A percentile compares a stretch with the other conserved stretches of the same genome.
Conservation (phyloP, 164 flowering plant genomes). For the Kalanchoe fedtschenkoi region DNA sequence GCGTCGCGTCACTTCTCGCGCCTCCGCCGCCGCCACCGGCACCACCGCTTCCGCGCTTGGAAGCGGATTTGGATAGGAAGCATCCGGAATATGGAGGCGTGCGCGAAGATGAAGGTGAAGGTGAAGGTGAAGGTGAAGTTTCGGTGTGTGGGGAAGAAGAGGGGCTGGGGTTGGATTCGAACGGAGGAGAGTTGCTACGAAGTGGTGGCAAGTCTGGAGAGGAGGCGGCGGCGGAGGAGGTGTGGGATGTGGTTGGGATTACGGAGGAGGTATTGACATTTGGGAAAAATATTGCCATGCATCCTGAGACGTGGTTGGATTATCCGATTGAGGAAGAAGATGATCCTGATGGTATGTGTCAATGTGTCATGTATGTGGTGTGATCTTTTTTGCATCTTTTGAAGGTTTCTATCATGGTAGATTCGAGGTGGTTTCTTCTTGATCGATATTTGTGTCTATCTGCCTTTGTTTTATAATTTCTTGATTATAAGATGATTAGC, state of each 20-base stretch:
- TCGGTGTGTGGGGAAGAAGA: too few species aligned
- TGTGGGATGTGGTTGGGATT: constrained; percentile 43
- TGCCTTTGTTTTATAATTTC: background rate
- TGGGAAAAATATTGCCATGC: constrained; percentile 78
- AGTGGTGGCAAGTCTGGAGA: too few species aligned
- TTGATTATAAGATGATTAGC: background rate
- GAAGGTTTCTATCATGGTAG: too few species aligned
- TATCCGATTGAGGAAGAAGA: constrained; percentile 89
- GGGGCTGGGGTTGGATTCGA: too few species aligned
- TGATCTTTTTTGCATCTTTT: too few species aligned
- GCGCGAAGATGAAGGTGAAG: too few species aligned
- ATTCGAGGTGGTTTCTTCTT: too few species aligned
- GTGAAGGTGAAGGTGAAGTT: constrained; percentile 71
- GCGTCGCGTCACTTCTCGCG: constrained; percentile 81
- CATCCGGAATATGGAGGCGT: too few species aligned
- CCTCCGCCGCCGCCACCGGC: constrained; percentile 47
- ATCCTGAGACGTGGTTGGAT: constrained; percentile 98
- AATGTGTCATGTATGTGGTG: too few species aligned
- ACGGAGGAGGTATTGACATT: constrained; percentile 83
- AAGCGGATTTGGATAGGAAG: constrained; percentile 17
- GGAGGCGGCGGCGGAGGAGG: too few species aligned
- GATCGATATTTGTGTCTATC: too few species aligned
- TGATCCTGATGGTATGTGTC: constrained; percentile 55
- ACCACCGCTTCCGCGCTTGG: background rate
- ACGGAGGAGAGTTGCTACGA: too few species aligned